Base-by-base conservation (phyloP, 2,329 filamentous ascomycete species). In the Neocucurbitaria cava region DNA sequence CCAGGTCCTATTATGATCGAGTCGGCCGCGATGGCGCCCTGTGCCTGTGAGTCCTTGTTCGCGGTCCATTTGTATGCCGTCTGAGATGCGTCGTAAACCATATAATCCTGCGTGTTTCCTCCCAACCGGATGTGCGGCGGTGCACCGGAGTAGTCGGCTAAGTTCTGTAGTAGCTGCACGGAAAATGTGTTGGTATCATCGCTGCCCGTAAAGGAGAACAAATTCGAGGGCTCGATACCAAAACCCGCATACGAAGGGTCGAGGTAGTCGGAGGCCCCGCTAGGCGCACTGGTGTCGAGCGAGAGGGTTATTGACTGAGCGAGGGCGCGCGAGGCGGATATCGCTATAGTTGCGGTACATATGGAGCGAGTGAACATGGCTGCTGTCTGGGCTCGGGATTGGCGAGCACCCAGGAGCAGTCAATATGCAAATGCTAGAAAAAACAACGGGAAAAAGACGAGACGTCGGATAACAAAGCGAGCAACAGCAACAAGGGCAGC, bases 51-150 rank as follows among this genome's bases (percentile, higher is more conserved):
- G 46, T 76, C 56, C 1, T 66, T 61, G 56, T 83, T 81, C 23
- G 63, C 60, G 38, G 71, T 64, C 71, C 78, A 76, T 17, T 58
- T 60, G 61, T 75, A 79, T 17, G 71, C 56, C 24, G 66, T 54
- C 52, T 78, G 76, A 42, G 62, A 64, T 11, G 65, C 50, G 48
- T 79, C 68, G 61, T 72, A 83, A 28, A 82, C 61, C 73, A 82
- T 79, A 65, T 82, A 81, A 58, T 83, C 81, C 55, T 78, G 75
- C 2, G 81, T 82, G 65, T 83, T 83, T 49, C 81, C 81, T 51
- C 81, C 81, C 7, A 83, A 61, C 5, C 81, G 77, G 30, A 83
- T 75, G 64, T 82, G 78, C 1, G 80, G 76, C 8, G 81, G 80
- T 30, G 76, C 75, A 44, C 81, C 81, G 1, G 80, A 75, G 61